Evolutionary conservation across 2,329 filamentous ascomycete genomes (phyloP).

Genomic region (Aspergillus brunneoviolaceus): DNA sequence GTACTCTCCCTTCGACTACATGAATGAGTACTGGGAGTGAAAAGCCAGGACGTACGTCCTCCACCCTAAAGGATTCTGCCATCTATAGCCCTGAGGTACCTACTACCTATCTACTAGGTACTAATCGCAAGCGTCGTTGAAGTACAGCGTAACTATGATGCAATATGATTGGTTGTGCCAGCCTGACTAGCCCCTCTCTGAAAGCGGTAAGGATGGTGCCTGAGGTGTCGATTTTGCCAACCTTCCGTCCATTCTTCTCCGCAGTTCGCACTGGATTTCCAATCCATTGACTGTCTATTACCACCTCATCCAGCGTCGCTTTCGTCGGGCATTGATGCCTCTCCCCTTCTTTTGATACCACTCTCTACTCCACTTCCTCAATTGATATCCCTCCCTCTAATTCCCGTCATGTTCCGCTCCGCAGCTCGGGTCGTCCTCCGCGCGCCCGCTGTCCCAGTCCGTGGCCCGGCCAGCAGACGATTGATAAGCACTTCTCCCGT

Average conservation of each 20-base stretch:
- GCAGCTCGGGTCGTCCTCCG: conserved; percentile 48
- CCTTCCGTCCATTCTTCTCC: neutral
- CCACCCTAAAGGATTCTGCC: too few relatives aligned
- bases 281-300: neutral
- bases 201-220: neutral
- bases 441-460: conserved; percentile 31
- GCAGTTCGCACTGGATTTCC: neutral
- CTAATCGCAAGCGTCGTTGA: neutral
- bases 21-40: too few relatives aligned
- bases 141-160: neutral
- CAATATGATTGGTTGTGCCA: neutral
- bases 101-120: neutral
- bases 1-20: too few relatives aligned
- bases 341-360: conserved; percentile 7
- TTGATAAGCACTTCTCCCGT: conserved; percentile 58
- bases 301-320: neutral
- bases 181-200: conserved; percentile 1
- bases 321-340: conserved; percentile 2
- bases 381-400: conserved; percentile 3
- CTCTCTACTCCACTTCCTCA: neutral
- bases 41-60: too few relatives aligned
- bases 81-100: neutral
- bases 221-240: neutral
- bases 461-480: conserved; percentile 40
- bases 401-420: conserved; percentile 52